These are phyloP conservation scores for Rhodotorula sp. DNA, from an alignment of 1,284 basidiomycete species.

Conservation along the genomic window DNA sequence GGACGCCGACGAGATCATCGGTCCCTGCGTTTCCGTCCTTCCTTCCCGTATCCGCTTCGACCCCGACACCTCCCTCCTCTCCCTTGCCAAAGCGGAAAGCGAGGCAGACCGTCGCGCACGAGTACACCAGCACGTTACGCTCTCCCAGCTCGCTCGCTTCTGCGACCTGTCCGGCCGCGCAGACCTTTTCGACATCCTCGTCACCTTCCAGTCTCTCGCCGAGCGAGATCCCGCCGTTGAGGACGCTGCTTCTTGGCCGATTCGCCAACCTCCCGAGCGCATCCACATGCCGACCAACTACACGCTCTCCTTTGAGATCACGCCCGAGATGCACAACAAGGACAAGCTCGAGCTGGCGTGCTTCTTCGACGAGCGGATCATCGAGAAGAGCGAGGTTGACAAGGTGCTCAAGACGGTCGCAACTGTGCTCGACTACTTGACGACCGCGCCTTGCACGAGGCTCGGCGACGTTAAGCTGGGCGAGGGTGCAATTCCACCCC, in stretches of 20 bases:
- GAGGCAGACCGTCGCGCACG: conserved; percentile 28
- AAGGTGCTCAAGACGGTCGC: conserved; percentile 17
- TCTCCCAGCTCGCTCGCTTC: conserved; percentile 26
- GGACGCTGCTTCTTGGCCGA: conserved; percentile 16
- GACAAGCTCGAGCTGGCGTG: conserved; percentile 37
- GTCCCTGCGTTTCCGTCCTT: conserved; percentile 43
- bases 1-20: conserved; percentile 41
- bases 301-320: conserved; percentile 42
- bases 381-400: conserved; percentile 15
- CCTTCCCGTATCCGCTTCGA: conserved; percentile 33
- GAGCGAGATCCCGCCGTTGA: conserved; percentile 31
- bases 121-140: conserved; percentile 35
- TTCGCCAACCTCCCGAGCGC: conserved; percentile 40
- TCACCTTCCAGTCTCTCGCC: conserved; percentile 40
- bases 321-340: conserved; percentile 21
- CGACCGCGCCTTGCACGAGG: conserved; percentile 26
- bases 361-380: conserved; percentile 36
- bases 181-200: conserved; percentile 38
- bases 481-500: not conserved
- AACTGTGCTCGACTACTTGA: conserved; percentile 27
- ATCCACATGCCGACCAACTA: conserved; percentile 43
- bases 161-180: conserved; percentile 20
- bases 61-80: conserved; percentile 19
- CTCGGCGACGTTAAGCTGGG: conserved; percentile 12
- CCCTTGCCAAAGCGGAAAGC: conserved; percentile 26